Evolutionary conservation across 2,329 filamentous ascomycete genomes (phyloP).

Genomic region (Mollisia scopiformis): DNA sequence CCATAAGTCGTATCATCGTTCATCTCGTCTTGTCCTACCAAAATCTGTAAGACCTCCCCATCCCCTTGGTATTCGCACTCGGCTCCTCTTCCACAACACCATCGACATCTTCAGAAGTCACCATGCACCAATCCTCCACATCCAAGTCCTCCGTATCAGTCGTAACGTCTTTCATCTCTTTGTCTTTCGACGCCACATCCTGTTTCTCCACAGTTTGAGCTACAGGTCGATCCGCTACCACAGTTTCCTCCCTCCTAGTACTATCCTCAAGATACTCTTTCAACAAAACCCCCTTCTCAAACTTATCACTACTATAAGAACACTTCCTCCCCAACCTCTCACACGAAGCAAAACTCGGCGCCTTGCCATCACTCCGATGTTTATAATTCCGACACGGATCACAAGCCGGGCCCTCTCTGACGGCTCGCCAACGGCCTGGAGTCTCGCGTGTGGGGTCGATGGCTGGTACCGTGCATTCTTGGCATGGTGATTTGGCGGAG

Average conservation of each 20-base stretch:
- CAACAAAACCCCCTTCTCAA: too few species aligned
- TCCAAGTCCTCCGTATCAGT: neutral
- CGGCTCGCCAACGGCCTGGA: too few species aligned
- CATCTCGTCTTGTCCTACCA: neutral
- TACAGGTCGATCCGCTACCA: neutral
- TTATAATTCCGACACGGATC: too few species aligned
- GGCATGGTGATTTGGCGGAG: neutral
- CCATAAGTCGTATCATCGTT: neutral
- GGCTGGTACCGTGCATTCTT: neutral
- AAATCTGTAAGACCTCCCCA: neutral
- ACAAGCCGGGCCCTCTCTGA: too few species aligned
- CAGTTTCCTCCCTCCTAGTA: too few species aligned
- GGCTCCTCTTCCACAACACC: neutral
- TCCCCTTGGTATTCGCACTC: neutral
- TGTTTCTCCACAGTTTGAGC: neutral
- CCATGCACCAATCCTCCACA: neutral
- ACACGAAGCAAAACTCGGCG: too few species aligned
- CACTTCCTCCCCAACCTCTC: too few species aligned
- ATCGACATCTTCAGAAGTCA: neutral
- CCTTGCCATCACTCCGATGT: too few species aligned
- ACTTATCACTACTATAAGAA: too few species aligned
- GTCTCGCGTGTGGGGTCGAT: too few species aligned
- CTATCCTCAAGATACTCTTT: too few species aligned
- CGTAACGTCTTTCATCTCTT: neutral
- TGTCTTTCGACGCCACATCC: neutral